A percentile compares a stretch with the other conserved stretches of the same genome.
These are phyloP conservation scores for Debaryomyces psychrophilus DNA, from an alignment of 1,139 yeast species.

Conservation along the genomic window DNA sequence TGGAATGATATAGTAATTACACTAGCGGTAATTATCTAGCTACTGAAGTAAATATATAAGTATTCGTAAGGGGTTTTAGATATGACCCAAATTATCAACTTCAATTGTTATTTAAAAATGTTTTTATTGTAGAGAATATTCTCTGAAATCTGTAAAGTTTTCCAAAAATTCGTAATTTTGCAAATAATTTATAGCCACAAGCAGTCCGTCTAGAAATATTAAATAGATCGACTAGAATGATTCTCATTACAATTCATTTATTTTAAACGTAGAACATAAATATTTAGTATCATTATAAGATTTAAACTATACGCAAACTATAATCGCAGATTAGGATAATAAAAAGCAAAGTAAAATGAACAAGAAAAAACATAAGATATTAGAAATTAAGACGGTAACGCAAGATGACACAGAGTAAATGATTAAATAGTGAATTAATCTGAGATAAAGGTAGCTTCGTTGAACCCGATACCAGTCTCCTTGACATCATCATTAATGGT, in stretches of 20 bases:
- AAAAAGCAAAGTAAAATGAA: background rate
- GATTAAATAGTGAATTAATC: constrained; percentile 26
- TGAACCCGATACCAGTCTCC: constrained; percentile 73
- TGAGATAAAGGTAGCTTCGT: constrained; percentile 79
- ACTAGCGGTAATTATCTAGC: background rate
- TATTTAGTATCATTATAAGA: constrained; percentile 1
- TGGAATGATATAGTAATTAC: background rate
- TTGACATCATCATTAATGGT: constrained; percentile 35
- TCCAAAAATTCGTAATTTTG: background rate
- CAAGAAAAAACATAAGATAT: background rate
- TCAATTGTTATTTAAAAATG: background rate
- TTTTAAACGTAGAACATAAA: too few relatives aligned
- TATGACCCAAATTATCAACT: background rate
- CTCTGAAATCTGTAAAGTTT: background rate
- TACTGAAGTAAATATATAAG: too few relatives aligned
- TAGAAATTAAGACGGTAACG: background rate
- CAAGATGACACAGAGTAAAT: background rate
- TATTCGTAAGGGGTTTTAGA: too few relatives aligned
- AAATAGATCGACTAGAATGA: background rate
- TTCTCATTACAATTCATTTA: background rate
- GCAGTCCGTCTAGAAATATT: background rate
- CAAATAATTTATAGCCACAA: background rate
- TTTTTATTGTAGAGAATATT: background rate
- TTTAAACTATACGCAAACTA: background rate
- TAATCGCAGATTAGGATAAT: background rate